phyloP scores from a whole-genome alignment of 2,329 filamentous ascomycete species.

The Verticillium longisporum region DNA sequence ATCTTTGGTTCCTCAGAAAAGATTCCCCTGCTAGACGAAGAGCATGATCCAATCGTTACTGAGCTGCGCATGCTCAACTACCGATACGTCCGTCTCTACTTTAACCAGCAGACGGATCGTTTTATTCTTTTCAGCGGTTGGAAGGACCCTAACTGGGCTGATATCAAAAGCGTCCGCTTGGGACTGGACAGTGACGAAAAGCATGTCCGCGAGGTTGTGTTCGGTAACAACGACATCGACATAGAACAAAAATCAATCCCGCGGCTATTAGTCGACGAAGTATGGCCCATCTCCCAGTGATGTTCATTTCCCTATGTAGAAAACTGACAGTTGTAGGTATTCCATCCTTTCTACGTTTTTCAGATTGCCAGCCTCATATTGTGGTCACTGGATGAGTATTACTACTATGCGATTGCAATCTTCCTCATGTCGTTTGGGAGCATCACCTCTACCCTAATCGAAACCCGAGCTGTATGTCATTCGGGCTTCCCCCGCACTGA shows the following conservation, averaged over 20 bases:
- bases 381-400: conserved; percentile 95
- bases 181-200: conserved; percentile 89
- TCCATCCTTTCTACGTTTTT: conserved; percentile 98
- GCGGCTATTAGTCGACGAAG: conserved; percentile 84
- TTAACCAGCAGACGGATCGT: conserved; percentile 81
- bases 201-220: conserved; percentile 73
- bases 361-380: conserved; percentile 90
- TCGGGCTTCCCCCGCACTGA: background rate
- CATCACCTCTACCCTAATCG: conserved; percentile 80
- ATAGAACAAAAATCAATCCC: conserved; percentile 82
- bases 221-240: conserved; percentile 85
- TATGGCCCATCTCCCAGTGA: conserved; percentile 22
- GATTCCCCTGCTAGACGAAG: conserved; percentile 50
- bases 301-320: background rate
- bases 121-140: conserved; percentile 83
- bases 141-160: conserved; percentile 89
- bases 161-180: conserved; percentile 64
- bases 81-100: conserved; percentile 89
- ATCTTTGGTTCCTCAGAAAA: conserved; percentile 65
- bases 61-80: conserved; percentile 79
- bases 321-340: conserved; percentile 48
- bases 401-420: conserved; percentile 94
- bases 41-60: conserved; percentile 71
- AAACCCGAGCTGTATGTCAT: conserved; percentile 68
- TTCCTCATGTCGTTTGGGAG: conserved; percentile 91